Base-by-base conservation (phyloP, 2,329 filamentous ascomycete species). In the Ophidiomyces ophidiicola region DNA sequence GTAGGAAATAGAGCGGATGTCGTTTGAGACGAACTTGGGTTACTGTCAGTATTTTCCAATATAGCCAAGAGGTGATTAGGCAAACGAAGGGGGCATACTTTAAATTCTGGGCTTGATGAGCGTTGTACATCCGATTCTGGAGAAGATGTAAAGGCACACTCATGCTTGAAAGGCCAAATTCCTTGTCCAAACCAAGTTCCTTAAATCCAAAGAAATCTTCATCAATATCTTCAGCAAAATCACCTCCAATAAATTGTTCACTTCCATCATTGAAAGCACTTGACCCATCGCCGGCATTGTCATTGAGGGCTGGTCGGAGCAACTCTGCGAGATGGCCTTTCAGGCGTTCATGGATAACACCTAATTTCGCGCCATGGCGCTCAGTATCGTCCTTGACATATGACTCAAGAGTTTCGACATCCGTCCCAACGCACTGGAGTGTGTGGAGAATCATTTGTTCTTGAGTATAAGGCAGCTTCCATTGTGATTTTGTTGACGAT, bases 181-280 rank as follows among this genome's bases (percentile, higher is more conserved):
- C 90, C 50, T 78, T 80, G 53, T 94, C 86, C 42, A 98, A 72
- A 30, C 90, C 90, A 32, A 98, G 74, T 44, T 93, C 87, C 56
- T 86, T 87, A 73, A 98, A 96, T 19, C 90, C 90, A 54, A 98
- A 98, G 72, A 94, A 98, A 63, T 98, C 90, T 66, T 98, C 90
- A 45, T 87, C 88, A 8, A 98, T 81, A 51, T 98, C 90, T 57
- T 94, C 90, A 0, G 90, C 90, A 58, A 98, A 98, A 60, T 98
- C 90, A 45, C 90, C 90, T 32, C 83, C 85, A 33, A 94, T 79
- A 51, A 96, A 98, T 56, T 96, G 90, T 48, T 98, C 90, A 59
- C 86, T 94, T 48, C 87, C 88, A 52, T 98, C 90, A 46, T 92
- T 85, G 69, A 98, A 98, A 5, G 86, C 83, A 41, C 81, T 82